Conservation (phyloP, 1,284 basidiomycete genomes). For the Bjerkandera adusta region DNA sequence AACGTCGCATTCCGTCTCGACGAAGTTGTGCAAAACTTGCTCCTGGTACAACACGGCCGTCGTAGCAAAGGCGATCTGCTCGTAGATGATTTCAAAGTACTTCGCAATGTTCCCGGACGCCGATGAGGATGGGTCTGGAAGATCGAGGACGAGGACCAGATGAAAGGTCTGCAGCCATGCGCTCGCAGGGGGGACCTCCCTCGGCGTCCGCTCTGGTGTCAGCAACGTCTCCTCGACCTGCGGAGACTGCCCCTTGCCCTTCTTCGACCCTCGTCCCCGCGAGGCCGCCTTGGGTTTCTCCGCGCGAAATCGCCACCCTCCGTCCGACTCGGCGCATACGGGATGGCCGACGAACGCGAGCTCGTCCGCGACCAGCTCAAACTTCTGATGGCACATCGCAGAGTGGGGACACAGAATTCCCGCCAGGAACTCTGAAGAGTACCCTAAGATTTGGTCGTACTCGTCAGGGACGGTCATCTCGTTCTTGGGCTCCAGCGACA, state of each 20-base stretch:
- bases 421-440: conserved; percentile 80
- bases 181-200: conserved; percentile 8
- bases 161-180: conserved; percentile 82
- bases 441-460: conserved; percentile 76
- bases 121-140: conserved; percentile 85
- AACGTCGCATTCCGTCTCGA: conserved; percentile 73
- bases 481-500: conserved; percentile 13
- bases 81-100: conserved; percentile 84
- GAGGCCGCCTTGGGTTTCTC: conserved; percentile 49
- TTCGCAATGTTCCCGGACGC: conserved; percentile 70
- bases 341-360: conserved; percentile 96
- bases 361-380: conserved; percentile 90
- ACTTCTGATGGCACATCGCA: conserved; percentile 90
- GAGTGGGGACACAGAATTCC: conserved; percentile 78
- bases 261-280: conserved; percentile 54
- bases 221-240: conserved; percentile 19
- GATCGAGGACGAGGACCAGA: conserved; percentile 84
- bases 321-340: conserved; percentile 77
- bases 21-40: conserved; percentile 81
- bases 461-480: conserved; percentile 32
- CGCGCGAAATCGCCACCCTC: conserved; percentile 67
- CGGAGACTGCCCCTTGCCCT: conserved; percentile 28
- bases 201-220: conserved; percentile 22
- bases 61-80: conserved; percentile 83
- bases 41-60: conserved; percentile 88